These are phyloP conservation scores for Diddensiella caesifluorescens DNA, from an alignment of 805 yeast genomes.

Conservation along the genomic window DNA sequence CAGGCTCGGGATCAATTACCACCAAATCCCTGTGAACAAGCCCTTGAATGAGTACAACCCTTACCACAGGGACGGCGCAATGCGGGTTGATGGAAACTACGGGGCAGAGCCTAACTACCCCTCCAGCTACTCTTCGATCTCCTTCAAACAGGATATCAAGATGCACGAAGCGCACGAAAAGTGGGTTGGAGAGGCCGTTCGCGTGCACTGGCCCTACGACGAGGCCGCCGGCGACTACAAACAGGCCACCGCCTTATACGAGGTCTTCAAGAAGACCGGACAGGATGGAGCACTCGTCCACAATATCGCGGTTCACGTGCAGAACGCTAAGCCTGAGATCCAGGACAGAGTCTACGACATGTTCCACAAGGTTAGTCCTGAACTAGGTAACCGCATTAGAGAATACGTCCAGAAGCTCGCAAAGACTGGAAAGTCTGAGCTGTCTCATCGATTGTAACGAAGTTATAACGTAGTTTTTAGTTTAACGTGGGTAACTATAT, in stretches of 20 bases:
- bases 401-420: slow-evolving; percentile 51
- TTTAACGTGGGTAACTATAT: too few relatives aligned
- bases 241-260: slow-evolving; percentile 75
- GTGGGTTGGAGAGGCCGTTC: slow-evolving; percentile 77
- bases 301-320: slow-evolving; percentile 71
- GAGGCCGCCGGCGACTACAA: slow-evolving; percentile 63
- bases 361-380: slow-evolving; percentile 67
- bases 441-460: slow-evolving; percentile 1
- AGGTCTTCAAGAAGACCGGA: slow-evolving; percentile 69
- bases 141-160: slow-evolving; percentile 26
- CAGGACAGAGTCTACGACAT: slow-evolving; percentile 75
- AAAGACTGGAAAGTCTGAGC: slow-evolving; percentile 35
- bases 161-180: slow-evolving; percentile 57
- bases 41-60: slow-evolving; percentile 43
- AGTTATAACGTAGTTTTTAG: too few relatives aligned
- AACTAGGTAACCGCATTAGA: slow-evolving; percentile 62
- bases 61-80: slow-evolving; percentile 59
- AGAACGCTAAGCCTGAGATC: slow-evolving; percentile 62
- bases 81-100: slow-evolving; percentile 43
- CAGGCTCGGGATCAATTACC: slow-evolving; percentile 65
- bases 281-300: slow-evolving; percentile 81
- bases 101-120: slow-evolving; percentile 50
- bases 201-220: slow-evolving; percentile 77
- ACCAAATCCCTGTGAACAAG: slow-evolving; percentile 65
- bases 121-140: slow-evolving; percentile 36